Conservation (phyloP, 306 rosid species). For the Begonia masoniana region DNA sequence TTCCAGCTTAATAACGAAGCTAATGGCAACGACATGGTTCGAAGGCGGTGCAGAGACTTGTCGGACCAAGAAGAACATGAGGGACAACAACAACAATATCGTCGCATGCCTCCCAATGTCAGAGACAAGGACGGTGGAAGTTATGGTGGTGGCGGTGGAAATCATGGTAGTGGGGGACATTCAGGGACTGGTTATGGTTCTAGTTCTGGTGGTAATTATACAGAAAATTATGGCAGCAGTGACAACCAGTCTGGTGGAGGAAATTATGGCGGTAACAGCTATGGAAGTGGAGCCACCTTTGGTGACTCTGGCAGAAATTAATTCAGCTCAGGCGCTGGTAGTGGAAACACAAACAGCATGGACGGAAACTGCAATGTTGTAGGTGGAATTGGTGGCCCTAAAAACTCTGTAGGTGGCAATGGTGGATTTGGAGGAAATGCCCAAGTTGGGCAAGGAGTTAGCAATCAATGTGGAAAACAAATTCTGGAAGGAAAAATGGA, state of each 20-base stretch:
- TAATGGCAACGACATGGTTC: too few relatives aligned
- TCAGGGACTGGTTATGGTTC: constrained; percentile 16
- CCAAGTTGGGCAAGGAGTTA: constrained; percentile 17
- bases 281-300: constrained; percentile 7
- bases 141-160: constrained; percentile 25
- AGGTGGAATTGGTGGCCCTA: constrained; percentile 7
- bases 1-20: too few relatives aligned
- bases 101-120: constrained; percentile 1
- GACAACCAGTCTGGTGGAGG: too few relatives aligned
- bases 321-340: constrained; percentile 17
- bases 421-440: constrained; percentile 16
- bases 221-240: too few relatives aligned
- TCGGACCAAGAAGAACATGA: too few relatives aligned
- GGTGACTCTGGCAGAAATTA: constrained; percentile 19
- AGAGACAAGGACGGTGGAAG: constrained; percentile 15
- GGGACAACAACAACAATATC: too few relatives aligned
- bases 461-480: constrained; percentile 17
- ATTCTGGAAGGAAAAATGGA: too few relatives aligned
- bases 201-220: too few relatives aligned
- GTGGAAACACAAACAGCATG: constrained; percentile 17
- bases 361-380: constrained; percentile 13
- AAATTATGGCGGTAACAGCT: too few relatives aligned
- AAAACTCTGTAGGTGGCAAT: constrained; percentile 5
- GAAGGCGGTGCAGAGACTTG: too few relatives aligned
- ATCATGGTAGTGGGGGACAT: constrained; percentile 10